Evolutionary conservation across 2,329 filamentous ascomycete genomes (phyloP), one percentile per base, ranked within the genome.

Genomic region (Aspergillus sergii): DNA sequence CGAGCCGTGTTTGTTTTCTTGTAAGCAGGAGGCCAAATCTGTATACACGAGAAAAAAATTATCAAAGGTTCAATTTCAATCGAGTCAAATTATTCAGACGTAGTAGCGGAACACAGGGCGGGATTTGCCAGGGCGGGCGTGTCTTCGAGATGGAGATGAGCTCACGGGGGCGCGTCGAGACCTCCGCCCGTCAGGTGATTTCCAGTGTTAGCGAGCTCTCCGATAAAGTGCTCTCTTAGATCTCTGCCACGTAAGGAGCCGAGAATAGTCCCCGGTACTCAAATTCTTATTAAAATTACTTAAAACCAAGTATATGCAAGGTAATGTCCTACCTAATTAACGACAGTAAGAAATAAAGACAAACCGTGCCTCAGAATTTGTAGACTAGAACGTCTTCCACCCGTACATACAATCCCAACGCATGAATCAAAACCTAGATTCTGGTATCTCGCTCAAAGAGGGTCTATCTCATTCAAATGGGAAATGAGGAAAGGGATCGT

Each of bases 401-500:
- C 9, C 21, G 32, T 59, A 59, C 34, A 39, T 59, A 36, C 28
- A 59, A 54, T 28, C 32, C 58, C 58, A 59, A 59, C 48, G 48
- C 58, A 59, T 54, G 58, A 68, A 71, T 71, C 66, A 72, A 68
- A 75, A 72, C 73, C 71, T 75, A 74, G 69, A 75, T 74, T 72
- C 72, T 78, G 76, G 76, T 78, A 78, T 79, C 76, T 76, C 72
- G 75, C 75, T 75, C 71, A 73, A 75, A 71, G 67, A 70, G 70
- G 69, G 69, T 79, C 75, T 78, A 78, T 77, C 71, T 75, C 71
- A 70, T 68, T 71, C 68, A 72, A 69, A 69, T 73, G 69, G 71
- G 73, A 69, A 59, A 66, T 59, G 59, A 62, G 61, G 66, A 68
- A 73, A 66, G 60, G 62, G 68, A 62, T 68, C 68, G 68, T 69